These are phyloP conservation scores for Termitomyces sp. DNA, from an alignment of 768 basidiomycete species.

Conservation along the genomic window DNA sequence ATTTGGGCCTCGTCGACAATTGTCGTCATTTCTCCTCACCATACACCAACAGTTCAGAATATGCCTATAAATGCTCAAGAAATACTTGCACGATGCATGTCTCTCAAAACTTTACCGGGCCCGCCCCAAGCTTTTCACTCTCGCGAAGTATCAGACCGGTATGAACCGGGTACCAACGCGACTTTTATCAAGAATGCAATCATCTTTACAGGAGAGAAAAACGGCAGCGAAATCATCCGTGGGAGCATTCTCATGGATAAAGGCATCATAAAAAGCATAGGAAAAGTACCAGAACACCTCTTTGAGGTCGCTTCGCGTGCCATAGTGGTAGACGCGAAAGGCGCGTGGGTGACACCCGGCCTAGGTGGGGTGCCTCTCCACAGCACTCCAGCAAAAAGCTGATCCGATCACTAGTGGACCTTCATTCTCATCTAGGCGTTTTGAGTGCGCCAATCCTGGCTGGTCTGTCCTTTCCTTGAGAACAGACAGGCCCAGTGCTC, in stretches of 20 bases:
- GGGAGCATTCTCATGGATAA: conserved; percentile 67
- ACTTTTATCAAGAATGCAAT: conserved; percentile 70
- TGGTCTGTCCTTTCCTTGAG: conserved; percentile 17
- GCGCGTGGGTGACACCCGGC: conserved; percentile 66
- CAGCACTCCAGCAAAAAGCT: conserved; percentile 13
- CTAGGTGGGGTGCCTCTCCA: conserved; percentile 32
- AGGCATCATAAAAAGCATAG: conserved; percentile 56
- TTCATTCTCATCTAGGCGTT: conserved; percentile 80
- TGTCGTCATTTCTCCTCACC: neutral
- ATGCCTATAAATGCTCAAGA: conserved; percentile 21
- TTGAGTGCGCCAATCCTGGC: conserved; percentile 54
- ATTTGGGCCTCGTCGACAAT: conserved; percentile 10
- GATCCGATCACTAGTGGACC: conserved; percentile 45
- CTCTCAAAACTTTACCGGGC: conserved; percentile 41
- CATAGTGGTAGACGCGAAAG: conserved; percentile 51
- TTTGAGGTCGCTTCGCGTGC: conserved; percentile 37
- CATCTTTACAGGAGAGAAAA: conserved; percentile 55
- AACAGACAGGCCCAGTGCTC: conserved; percentile 4
- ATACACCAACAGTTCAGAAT: conserved; percentile 5
- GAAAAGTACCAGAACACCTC: conserved; percentile 38
- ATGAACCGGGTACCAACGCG: conserved; percentile 56
- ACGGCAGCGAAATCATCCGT: conserved; percentile 46
- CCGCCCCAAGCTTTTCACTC: conserved; percentile 28
- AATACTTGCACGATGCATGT: conserved; percentile 45
- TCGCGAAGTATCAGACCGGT: conserved; percentile 55